phyloP scores from a whole-genome alignment of 2,329 filamentous ascomycete genomes.

The Rhinocladiella mackenziei region DNA sequence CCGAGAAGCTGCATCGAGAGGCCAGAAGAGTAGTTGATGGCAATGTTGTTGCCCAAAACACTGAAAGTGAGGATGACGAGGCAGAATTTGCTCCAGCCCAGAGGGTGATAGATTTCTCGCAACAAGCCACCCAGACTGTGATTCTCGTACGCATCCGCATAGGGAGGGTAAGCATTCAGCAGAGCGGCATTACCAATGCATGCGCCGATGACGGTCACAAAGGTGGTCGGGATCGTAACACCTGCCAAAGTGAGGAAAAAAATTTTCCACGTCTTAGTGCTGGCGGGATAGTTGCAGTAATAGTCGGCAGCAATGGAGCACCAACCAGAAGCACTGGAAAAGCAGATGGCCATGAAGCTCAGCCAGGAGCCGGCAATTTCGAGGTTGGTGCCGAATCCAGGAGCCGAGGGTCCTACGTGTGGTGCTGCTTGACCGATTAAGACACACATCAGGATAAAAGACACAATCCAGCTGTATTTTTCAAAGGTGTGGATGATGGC shows the following conservation, averaged over 20 bases:
- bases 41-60: slow-evolving; percentile 47
- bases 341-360: slow-evolving; percentile 27
- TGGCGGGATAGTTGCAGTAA: slow-evolving; percentile 30
- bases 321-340: slow-evolving; percentile 25
- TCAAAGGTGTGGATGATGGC: slow-evolving; percentile 33
- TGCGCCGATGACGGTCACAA: slow-evolving; percentile 48
- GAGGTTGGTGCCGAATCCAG: slow-evolving; percentile 35
- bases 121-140: slow-evolving; percentile 47
- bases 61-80: slow-evolving; percentile 40
- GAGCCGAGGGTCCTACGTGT: slow-evolving; percentile 40
- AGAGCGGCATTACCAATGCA: slow-evolving; percentile 43
- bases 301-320: slow-evolving; percentile 30
- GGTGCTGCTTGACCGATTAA: slow-evolving; percentile 47
- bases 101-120: slow-evolving; percentile 44
- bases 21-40: slow-evolving; percentile 40
- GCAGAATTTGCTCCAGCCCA: slow-evolving; percentile 46
- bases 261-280: slow-evolving; percentile 21
- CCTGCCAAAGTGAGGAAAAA: slow-evolving; percentile 49
- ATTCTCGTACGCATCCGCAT: slow-evolving; percentile 39
- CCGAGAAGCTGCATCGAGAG: slow-evolving; percentile 41
- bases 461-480: slow-evolving; percentile 34
- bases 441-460: slow-evolving; percentile 43
- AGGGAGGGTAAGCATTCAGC: slow-evolving; percentile 42
- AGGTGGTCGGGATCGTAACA: slow-evolving; percentile 47
- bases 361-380: slow-evolving; percentile 33